Evolutionary conservation across 1,139 yeast genomes (phyloP).

Genomic region (Blastobotrys capitulatus): DNA sequence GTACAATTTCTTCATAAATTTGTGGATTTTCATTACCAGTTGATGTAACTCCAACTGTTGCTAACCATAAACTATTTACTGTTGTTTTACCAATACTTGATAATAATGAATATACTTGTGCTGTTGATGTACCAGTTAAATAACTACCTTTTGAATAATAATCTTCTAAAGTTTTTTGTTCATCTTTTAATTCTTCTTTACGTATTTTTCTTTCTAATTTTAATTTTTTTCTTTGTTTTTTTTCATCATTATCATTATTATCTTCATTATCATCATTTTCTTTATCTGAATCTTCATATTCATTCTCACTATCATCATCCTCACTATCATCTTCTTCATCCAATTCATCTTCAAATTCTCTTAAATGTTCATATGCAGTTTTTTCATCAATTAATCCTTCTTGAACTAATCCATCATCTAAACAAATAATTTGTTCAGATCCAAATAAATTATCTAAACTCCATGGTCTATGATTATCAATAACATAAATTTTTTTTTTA

Average conservation of each 20-base stretch:
- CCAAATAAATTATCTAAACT: slow-evolving; percentile 89
- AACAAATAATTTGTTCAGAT: slow-evolving; percentile 69
- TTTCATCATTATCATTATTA: background rate
- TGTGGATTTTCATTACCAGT: slow-evolving; percentile 70
- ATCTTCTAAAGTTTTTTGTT: slow-evolving; percentile 18
- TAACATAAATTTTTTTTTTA: slow-evolving; percentile 58
- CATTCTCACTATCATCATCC: slow-evolving; percentile 16
- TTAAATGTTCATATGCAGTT: slow-evolving; percentile 32
- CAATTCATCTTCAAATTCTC: slow-evolving; percentile 31
- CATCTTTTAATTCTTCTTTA: slow-evolving; percentile 8
- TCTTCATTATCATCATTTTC: slow-evolving; percentile 7
- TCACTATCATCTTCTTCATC: slow-evolving; percentile 27
- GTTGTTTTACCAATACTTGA: slow-evolving; percentile 76
- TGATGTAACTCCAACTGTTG: slow-evolving; percentile 85
- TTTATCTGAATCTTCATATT: slow-evolving; percentile 26
- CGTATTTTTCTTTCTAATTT: slow-evolving; percentile 13
- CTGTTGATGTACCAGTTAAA: slow-evolving; percentile 66
- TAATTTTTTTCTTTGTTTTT: background rate
- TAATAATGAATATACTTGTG: slow-evolving; percentile 72
- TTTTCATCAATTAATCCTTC: slow-evolving; percentile 26
- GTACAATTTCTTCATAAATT: slow-evolving; percentile 66
- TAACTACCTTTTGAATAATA: slow-evolving; percentile 62
- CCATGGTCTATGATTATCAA: slow-evolving; percentile 97
- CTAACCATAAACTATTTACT: slow-evolving; percentile 71
- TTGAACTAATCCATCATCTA: slow-evolving; percentile 77